Evolutionary conservation across 176 grass and related monocot genomes (phyloP), one percentile per base, ranked within the genome.

Genomic region (Oryza australiensis): DNA sequence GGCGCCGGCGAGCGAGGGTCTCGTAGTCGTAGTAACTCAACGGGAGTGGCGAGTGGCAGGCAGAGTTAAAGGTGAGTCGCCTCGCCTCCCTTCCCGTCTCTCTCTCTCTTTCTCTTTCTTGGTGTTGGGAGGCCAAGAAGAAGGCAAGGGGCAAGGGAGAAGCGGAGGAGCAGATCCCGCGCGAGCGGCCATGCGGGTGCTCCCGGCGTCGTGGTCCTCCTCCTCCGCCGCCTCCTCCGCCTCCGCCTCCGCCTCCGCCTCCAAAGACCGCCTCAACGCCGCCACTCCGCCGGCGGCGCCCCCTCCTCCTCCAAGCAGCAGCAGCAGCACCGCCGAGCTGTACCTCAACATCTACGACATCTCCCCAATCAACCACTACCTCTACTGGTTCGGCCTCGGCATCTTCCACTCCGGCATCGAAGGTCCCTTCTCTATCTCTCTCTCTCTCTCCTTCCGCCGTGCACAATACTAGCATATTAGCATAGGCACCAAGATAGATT

Each of bases 311-410:
- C 1, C 43, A n/a, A n/a, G n/a, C n/a, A n/a, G n/a, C n/a, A 26
- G 15, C 15, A 15, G 27, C 0, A 9, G 10, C 14, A 5, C 18
- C 12, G 26, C 62, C 26, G 72, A 62, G 32, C 53, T 94, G 5
- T 98, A 87, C 81, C 80, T 98, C 70, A 98, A 98, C 82, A 94
- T 97, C 66, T 97, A 97, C 66, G 95, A 98, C 91, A 89, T 98
- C 79, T 91, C 95, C 62, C 86, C 92, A 12, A 84, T 98, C 71
- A 98, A 98, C 73, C 86, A 83, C 77, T 98, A 94, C 78, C 86
- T 98, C 75, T 98, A 93, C 90, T 98, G 95, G 95, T 90, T 94
- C 62, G 95, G 95, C 8, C 86, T 98, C 72, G 95, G 95, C 26
- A 90, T 98, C 70, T 98, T 98, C 86, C 95, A 98, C 77, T 94